These are phyloP conservation scores for Sistotremastrum niveocremeum DNA, from an alignment of 768 basidiomycete genomes.

Conservation along the genomic window DNA sequence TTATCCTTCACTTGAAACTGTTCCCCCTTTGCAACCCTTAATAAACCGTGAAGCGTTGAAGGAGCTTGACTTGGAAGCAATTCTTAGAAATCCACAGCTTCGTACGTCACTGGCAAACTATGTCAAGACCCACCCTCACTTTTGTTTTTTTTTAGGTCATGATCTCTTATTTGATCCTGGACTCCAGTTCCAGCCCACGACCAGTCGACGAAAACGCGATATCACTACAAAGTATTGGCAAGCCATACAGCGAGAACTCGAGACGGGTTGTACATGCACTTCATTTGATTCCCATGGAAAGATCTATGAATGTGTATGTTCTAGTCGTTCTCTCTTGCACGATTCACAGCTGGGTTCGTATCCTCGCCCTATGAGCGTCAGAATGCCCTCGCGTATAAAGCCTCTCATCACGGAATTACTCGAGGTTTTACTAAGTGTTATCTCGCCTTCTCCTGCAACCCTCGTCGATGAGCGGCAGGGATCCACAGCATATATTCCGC, in stretches of 20 bases:
- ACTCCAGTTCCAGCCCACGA: constrained; percentile 67
- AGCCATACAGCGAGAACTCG: constrained; percentile 65
- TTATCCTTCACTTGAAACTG: no score
- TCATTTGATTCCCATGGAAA: constrained; percentile 52
- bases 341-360: constrained; percentile 5
- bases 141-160: constrained; percentile 34
- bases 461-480: constrained; percentile 9
- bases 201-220: constrained; percentile 58
- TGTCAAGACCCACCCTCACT: background rate
- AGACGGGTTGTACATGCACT: constrained; percentile 72
- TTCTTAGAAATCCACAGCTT: constrained; percentile 81
- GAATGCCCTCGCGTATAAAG: constrained; percentile 60
- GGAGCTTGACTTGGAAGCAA: constrained; percentile 74
- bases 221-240: constrained; percentile 76
- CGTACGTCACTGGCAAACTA: constrained; percentile 33
- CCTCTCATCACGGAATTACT: constrained; percentile 63
- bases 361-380: constrained; percentile 33
- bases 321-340: constrained; percentile 19
- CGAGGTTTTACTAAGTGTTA: constrained; percentile 71
- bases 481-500: constrained; percentile 6
- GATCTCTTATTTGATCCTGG: constrained; percentile 83
- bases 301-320: constrained; percentile 27
- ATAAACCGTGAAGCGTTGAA: constrained; percentile 75
- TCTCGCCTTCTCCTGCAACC: constrained; percentile 55
- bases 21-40: constrained; percentile 58